Conservation (phyloP, 1,139 yeast species). For the Schwanniomyces etchellsii region DNA sequence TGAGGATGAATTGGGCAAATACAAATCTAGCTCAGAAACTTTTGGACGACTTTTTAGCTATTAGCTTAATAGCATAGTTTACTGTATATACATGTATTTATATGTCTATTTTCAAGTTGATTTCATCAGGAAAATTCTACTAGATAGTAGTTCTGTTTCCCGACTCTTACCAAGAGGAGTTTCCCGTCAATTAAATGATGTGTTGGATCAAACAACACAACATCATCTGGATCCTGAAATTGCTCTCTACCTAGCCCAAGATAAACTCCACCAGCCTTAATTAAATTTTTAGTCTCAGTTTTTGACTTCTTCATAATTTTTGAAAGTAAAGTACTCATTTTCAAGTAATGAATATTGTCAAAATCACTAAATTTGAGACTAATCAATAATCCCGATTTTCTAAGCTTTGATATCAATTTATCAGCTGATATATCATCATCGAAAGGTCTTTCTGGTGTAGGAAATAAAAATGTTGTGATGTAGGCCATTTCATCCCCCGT, state of each 20-base stretch:
- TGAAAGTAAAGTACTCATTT: conserved; percentile 36
- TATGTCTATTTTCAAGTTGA: too few relatives aligned
- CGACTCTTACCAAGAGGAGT: conserved; percentile 63
- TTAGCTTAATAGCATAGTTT: conserved; percentile 1
- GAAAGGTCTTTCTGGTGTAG: conserved; percentile 48
- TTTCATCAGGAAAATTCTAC: conserved; percentile 30
- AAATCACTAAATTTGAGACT: conserved; percentile 30
- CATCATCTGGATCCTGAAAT: conserved; percentile 44
- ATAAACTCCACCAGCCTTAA: conserved; percentile 69
- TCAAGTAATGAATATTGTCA: conserved; percentile 25
- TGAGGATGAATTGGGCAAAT: conserved; percentile 5
- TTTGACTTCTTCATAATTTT: conserved; percentile 34
- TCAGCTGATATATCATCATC: conserved; percentile 44
- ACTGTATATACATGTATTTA: background rate
- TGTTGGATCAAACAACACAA: conserved; percentile 38
- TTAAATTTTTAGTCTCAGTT: conserved; percentile 55
- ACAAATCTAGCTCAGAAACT: conserved; percentile 6
- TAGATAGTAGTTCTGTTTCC: conserved; percentile 63
- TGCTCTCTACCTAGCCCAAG: conserved; percentile 61
- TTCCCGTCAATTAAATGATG: conserved; percentile 52
- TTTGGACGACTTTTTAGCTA: conserved; percentile 9
- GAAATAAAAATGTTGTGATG: conserved; percentile 62
- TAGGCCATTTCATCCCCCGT: conserved; percentile 61
- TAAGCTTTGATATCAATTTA: conserved; percentile 54
- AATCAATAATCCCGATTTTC: conserved; percentile 54